Evolutionary conservation across 345 rosid species (phyloP), one percentile per base, ranked within the genome.

Genomic region (Turritis glabra): DNA sequence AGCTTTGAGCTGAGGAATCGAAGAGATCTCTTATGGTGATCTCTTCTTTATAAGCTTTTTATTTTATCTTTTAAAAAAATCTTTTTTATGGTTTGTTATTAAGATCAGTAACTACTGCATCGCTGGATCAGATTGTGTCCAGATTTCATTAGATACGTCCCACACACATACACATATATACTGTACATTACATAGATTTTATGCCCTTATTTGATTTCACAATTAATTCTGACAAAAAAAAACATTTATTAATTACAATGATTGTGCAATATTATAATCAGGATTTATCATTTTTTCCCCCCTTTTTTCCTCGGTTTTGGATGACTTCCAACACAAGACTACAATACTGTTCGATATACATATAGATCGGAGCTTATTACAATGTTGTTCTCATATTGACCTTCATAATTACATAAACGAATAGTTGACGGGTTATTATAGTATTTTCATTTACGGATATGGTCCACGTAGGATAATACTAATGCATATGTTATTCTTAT

Each of bases 41-140:
- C 37, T 70, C 71, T 37, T 57, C 55, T 71, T 71, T 71, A 77
- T 77, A 71, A 38, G 60, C 9, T 64, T 69, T 44, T 62, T 56
- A 5, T 46, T 77, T 69, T 41, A 30, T 58, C n/a, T 74, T 37
- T 26, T 11, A 30, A 48, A 59, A 30, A 50, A 19, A 17, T 17
- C 3, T 10, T 27, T 55, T 57, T 77, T 19, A 37, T 55, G 76
- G 48, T 54, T 55, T 76, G 78, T 67, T 81, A 75, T 82, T 56
- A 64, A 76, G 69, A 58, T 70, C 37, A 82, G 81, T 37, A 84
- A 87, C 84, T 80, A 83, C 82, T 90, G 98, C 97, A 80, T 87
- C 87, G 96, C 98, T 92, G 99, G 91, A 88, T 87, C 90, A 81
- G 94, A 96, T 89, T 90, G 76, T 84, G 82, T 80, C 61, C 81